Percentiles rank a stretch among this genome's conserved stretches.
Conservation (phyloP, 2,329 filamentous ascomycete species). For the Alternaria ventricosa region DNA sequence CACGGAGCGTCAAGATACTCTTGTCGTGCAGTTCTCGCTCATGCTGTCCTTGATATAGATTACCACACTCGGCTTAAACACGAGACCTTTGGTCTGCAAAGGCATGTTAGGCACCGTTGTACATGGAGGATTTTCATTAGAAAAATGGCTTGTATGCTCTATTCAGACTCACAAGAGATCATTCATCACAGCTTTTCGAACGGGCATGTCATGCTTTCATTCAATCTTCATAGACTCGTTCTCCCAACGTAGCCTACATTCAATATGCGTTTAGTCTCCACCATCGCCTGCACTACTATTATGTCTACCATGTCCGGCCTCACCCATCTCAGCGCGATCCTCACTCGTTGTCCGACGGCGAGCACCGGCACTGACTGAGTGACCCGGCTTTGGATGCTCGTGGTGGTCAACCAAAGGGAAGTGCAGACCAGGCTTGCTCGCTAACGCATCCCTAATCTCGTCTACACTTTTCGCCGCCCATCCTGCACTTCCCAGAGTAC, state of each 20-base stretch:
- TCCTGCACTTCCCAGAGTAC: slow-evolving; percentile 39
- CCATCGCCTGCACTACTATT: not conserved
- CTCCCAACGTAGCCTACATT: not conserved
- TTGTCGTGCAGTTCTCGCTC: not conserved
- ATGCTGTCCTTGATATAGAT: not conserved
- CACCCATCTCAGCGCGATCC: not conserved
- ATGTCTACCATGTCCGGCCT: not conserved
- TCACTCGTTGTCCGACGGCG: not conserved
- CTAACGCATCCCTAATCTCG: slow-evolving; percentile 52
- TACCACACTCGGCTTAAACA: not conserved
- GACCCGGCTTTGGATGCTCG: slow-evolving; percentile 16
- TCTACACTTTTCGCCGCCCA: slow-evolving; percentile 47
- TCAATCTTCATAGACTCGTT: not conserved
- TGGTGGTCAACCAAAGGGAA: slow-evolving; percentile 16
- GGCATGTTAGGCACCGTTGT: not conserved
- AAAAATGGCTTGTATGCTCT: not conserved
- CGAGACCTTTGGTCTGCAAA: not conserved
- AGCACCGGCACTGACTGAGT: not conserved
- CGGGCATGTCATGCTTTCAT: not conserved
- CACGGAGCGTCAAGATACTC: not conserved
- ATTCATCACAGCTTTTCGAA: not conserved
- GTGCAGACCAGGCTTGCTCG: slow-evolving; percentile 38
- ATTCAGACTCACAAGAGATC: not conserved
- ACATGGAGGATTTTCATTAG: not conserved
- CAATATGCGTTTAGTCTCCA: not conserved